A percentile compares a stretch with the other conserved stretches of the same genome.
These are phyloP conservation scores for Nothophytophthora sp. DNA, from an alignment of 352 stramenopile species.

Conservation along the genomic window DNA sequence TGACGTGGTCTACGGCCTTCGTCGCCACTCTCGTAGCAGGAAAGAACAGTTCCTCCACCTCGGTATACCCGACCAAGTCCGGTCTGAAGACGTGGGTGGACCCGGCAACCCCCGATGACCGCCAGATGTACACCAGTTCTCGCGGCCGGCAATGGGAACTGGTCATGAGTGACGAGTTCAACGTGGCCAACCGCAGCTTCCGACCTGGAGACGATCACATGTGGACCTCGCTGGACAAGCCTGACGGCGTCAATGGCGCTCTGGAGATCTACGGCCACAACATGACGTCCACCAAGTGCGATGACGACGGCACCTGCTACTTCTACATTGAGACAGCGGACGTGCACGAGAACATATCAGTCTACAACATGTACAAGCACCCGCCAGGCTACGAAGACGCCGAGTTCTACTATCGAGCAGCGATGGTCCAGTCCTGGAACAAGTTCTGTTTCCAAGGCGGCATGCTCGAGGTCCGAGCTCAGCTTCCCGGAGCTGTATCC, in stretches of 20 bases:
- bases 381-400: conserved; percentile 48
- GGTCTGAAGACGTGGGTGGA: conserved; percentile 53
- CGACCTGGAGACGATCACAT: conserved; percentile 91
- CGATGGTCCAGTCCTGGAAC: conserved; percentile 92
- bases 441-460: conserved; percentile 95
- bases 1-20: conserved; percentile 2
- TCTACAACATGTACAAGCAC: conserved; percentile 64
- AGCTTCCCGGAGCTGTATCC: conserved; percentile 80
- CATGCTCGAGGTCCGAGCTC: conserved; percentile 91
- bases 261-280: conserved; percentile 92
- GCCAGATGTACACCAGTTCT: conserved; percentile 42
- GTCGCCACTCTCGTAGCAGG: neutral
- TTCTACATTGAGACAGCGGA: conserved; percentile 45
- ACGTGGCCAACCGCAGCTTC: conserved; percentile 88
- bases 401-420: conserved; percentile 63
- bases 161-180: conserved; percentile 96
- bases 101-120: conserved; percentile 42
- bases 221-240: conserved; percentile 95
- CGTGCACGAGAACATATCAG: conserved; percentile 34
- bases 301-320: conserved; percentile 47
- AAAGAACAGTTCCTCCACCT: conserved; percentile 15
- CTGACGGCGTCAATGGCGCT: conserved; percentile 90
- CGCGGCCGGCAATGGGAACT: conserved; percentile 56
- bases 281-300: conserved; percentile 54
- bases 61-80: conserved; percentile 37